phyloP scores from a whole-genome alignment of 805 yeast genomes.

The Clavispora santaluciae region DNA sequence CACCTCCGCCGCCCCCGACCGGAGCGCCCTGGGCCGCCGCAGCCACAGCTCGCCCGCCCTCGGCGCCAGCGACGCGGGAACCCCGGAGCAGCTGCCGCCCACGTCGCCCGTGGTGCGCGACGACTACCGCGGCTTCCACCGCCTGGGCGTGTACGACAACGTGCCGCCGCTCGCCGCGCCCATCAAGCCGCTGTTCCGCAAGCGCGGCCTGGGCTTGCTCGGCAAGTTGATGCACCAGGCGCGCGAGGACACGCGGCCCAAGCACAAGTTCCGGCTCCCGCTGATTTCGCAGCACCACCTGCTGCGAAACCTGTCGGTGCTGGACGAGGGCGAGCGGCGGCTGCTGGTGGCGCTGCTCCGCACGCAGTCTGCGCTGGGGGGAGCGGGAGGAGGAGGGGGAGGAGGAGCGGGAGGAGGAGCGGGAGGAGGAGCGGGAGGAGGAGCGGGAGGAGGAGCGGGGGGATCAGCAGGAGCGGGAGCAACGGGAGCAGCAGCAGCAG shows the following conservation, averaged over 20 bases:
- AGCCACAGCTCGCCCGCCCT: not conserved
- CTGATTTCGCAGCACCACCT: constrained; percentile 28
- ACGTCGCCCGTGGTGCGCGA: constrained; percentile 9
- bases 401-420: too few species aligned
- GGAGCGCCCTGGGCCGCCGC: not conserved
- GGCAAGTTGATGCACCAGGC: constrained; percentile 36
- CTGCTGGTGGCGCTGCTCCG: too few species aligned
- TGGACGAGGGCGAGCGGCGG: constrained; percentile 10
- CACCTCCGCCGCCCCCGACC: not conserved
- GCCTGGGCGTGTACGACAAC: constrained; percentile 22
- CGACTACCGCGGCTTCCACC: constrained; percentile 40
- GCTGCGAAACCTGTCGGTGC: constrained; percentile 8
- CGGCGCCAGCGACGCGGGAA: not conserved
- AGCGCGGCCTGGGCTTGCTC: constrained; percentile 32
- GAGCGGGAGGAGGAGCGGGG: too few species aligned
- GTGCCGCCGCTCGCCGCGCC: constrained; percentile 48
- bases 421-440: too few species aligned
- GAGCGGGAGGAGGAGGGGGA: too few species aligned
- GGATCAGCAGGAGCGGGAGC: too few species aligned
- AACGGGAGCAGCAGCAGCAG: too few species aligned
- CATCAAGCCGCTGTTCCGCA: constrained; percentile 42
- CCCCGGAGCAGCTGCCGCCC: constrained; percentile 1
- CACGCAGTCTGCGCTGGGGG: too few species aligned
- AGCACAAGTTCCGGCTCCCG: constrained; percentile 35
- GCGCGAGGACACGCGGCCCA: constrained; percentile 26